Evolutionary conservation across 2,329 filamentous ascomycete species (phyloP).

Genomic region (Aspergillus brunneoviolaceus): DNA sequence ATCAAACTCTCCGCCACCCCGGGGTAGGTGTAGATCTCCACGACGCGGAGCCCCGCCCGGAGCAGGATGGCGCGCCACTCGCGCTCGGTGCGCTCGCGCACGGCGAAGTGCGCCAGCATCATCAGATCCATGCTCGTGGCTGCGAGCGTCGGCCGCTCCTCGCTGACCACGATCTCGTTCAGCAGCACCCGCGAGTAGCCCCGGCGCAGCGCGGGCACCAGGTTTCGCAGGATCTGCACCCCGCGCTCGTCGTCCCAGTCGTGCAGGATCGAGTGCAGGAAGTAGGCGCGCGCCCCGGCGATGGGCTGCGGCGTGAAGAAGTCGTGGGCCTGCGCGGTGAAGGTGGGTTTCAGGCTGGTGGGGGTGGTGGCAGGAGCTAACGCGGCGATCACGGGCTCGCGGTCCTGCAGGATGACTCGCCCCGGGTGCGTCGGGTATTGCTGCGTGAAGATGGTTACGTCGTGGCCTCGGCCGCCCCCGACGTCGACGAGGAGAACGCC

Average conservation of each 20-base stretch:
- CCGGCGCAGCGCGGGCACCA: slow-evolving; percentile 18
- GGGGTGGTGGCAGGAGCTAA: not conserved
- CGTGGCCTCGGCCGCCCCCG: slow-evolving; percentile 44
- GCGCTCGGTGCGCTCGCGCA: slow-evolving; percentile 18
- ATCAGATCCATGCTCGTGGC: slow-evolving; percentile 28
- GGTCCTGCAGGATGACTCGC: slow-evolving; percentile 8
- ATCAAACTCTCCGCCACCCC: slow-evolving; percentile 24
- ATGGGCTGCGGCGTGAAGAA: slow-evolving; percentile 50
- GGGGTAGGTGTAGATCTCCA: slow-evolving; percentile 17
- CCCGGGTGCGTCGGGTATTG: slow-evolving; percentile 30
- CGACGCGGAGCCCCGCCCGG: slow-evolving; percentile 17
- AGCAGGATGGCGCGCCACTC: slow-evolving; percentile 19
- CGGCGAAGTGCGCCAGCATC: slow-evolving; percentile 25
- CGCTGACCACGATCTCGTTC: slow-evolving; percentile 24
- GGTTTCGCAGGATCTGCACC: slow-evolving; percentile 30
- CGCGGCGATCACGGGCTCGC: slow-evolving; percentile 16
- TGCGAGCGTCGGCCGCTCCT: slow-evolving; percentile 18
- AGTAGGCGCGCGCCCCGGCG: slow-evolving; percentile 37
- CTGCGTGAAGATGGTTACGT: slow-evolving; percentile 35
- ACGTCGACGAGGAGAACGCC: slow-evolving; percentile 42
- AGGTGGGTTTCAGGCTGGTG: not conserved
- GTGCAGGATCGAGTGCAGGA: slow-evolving; percentile 37
- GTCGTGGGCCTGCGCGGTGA: slow-evolving; percentile 43
- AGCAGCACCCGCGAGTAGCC: slow-evolving; percentile 23
- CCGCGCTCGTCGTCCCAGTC: slow-evolving; percentile 33